Base-by-base conservation (phyloP, 2,329 filamentous ascomycete species). In the Proliferodiscus dingleyae region DNA sequence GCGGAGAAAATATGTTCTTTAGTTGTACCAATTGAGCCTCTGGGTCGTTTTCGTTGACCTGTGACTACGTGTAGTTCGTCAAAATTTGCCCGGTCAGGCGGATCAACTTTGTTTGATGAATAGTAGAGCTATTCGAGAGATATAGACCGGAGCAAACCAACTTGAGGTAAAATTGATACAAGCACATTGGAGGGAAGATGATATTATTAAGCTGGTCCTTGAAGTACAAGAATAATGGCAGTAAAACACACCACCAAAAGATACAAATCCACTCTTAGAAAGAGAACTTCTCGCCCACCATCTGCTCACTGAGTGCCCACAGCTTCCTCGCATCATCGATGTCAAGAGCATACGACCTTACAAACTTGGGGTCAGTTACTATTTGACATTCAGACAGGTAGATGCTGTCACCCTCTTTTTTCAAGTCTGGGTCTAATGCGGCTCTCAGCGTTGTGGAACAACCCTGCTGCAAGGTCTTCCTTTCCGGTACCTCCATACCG, bases 261-360 rank as follows among this genome's bases (percentile, higher is more conserved):
- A n/a, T n/a, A n/a, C n/a, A n/a, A n/a, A n/a, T n/a, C n/a, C n/a
- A n/a, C n/a, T n/a, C n/a, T 57, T 1, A 38, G 4, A 24, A 19
- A 36, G 50, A 30, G 48, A 71, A 71, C 44, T 64, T 60, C 43
- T 71, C 59, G 0, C 61, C 64, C 11, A 72, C 68, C 37, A 73
- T 51, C 51, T 68, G 56, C 59, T 72, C 68, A 29, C 66, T 72
- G 39, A 72, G 42, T 33, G 60, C 61, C 72, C 71, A 75, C 29
- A 73, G 55, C 54, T 55, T 68, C 45, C 68, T 65, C 0, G 71
- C 70, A 18, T 56, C 57, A 19, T 47, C 33, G 7, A 18, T 15
- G 7, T 43, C 33, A 5, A n/a, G 6, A 15, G 38, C 45, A 42
- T 43, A 41, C n/a, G 19, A 9, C 36, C 32, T n/a, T 30, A 32